These are phyloP conservation scores for Cordia subcordata DNA, from an alignment of 257 asterid genomes.

Conservation along the genomic window DNA sequence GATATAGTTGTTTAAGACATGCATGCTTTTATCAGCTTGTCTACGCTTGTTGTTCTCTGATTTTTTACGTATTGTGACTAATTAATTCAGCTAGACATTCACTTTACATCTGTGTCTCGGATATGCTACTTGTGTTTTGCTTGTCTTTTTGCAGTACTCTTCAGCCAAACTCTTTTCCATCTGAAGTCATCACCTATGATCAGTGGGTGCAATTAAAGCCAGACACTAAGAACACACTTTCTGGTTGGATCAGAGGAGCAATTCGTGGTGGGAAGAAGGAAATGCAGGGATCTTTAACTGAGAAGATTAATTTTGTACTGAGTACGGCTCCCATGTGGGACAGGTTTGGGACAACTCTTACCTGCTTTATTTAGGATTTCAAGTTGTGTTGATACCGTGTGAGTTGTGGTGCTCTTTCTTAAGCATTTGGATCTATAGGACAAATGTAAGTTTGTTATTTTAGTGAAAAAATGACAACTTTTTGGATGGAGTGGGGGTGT, in stretches of 20 bases:
- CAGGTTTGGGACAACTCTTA: constrained; percentile 44
- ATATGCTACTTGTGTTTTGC: constrained; percentile 1
- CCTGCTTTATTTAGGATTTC: too few relatives aligned
- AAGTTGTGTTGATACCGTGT: too few relatives aligned
- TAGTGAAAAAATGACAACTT: too few relatives aligned
- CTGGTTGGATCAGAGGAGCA: constrained; percentile 86
- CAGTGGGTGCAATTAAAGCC: constrained; percentile 72
- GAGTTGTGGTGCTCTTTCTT: too few relatives aligned
- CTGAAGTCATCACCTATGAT: constrained; percentile 72
- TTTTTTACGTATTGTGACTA: too few relatives aligned
- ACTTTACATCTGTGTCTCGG: neutral
- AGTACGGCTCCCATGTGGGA: constrained; percentile 87
- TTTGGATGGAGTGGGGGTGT: too few relatives aligned
- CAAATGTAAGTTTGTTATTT: too few relatives aligned
- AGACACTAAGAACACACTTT: constrained; percentile 36
- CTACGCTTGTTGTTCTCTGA: too few relatives aligned
- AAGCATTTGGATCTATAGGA: too few relatives aligned
- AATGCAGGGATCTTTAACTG: constrained; percentile 47
- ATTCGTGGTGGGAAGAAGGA: constrained; percentile 70
- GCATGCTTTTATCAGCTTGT: too few relatives aligned
- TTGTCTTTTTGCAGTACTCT: constrained; percentile 48
- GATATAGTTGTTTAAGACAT: too few relatives aligned
- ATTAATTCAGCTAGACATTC: neutral
- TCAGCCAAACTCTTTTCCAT: constrained; percentile 54
- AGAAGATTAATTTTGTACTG: constrained; percentile 58